Conservation (phyloP, 805 yeast genomes). For the Hanseniaspora valbyensis region DNA sequence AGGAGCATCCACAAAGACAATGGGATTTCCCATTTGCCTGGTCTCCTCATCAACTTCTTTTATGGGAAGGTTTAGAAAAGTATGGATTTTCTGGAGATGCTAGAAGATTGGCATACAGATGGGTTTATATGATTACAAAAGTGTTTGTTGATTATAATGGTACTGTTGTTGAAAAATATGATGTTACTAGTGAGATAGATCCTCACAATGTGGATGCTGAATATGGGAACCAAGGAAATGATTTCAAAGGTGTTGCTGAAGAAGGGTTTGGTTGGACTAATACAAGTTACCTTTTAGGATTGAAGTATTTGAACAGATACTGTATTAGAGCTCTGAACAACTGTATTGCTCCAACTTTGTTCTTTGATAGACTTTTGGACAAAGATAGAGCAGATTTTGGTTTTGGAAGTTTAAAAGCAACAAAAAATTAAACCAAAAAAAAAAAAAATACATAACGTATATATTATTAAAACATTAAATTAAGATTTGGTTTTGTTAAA, state of each 20-base stretch:
- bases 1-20: slow-evolving; percentile 76
- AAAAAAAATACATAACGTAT: no score
- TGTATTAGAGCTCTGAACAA: slow-evolving; percentile 72
- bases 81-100: slow-evolving; percentile 62
- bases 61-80: slow-evolving; percentile 74
- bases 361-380: slow-evolving; percentile 39
- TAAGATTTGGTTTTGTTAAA: no score
- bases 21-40: slow-evolving; percentile 98
- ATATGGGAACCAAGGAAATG: slow-evolving; percentile 93
- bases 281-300: slow-evolving; percentile 68
- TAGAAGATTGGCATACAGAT: slow-evolving; percentile 64
- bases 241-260: slow-evolving; percentile 81
- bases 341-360: slow-evolving; percentile 58
- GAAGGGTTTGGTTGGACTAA: slow-evolving; percentile 99
- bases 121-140: slow-evolving; percentile 82
- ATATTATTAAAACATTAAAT: background rate
- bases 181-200: slow-evolving; percentile 68
- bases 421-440: background rate
- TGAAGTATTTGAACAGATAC: slow-evolving; percentile 51
- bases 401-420: slow-evolving; percentile 17
- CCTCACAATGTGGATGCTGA: slow-evolving; percentile 93
- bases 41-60: slow-evolving; percentile 96
- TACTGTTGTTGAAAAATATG: slow-evolving; percentile 89
- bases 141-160: slow-evolving; percentile 90
- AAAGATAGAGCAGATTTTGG: slow-evolving; percentile 33